These are phyloP conservation scores for Pholiota microspora DNA, from an alignment of 768 basidiomycete species.

Conservation along the genomic window DNA sequence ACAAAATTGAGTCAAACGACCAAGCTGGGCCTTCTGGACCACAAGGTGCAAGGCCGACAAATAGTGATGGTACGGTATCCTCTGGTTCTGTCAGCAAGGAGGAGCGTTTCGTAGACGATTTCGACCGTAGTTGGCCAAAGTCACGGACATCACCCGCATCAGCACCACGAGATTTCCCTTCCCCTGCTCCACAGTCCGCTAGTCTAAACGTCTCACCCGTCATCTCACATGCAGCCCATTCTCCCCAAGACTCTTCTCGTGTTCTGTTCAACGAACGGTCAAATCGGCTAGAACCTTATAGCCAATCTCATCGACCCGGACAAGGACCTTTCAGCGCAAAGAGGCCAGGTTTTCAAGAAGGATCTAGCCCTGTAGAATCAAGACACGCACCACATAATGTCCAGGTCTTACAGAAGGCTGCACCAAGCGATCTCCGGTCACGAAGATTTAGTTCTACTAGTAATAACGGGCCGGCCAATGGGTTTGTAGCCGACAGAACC, in stretches of 20 bases:
- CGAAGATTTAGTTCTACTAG: conserved; percentile 34
- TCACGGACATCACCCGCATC: conserved; percentile 49
- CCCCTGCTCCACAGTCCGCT: conserved; percentile 20
- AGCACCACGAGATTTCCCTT: conserved; percentile 39
- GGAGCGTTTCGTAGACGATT: conserved; percentile 91
- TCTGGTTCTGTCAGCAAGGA: conserved; percentile 68
- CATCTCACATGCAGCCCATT: conserved; percentile 35
- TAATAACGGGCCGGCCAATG: conserved; percentile 24
- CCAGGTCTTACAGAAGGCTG: conserved; percentile 62
- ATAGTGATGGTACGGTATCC: conserved; percentile 22
- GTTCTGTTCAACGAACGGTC: conserved; percentile 95
- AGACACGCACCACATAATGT: conserved; percentile 41
- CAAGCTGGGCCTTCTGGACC: conserved; percentile 22
- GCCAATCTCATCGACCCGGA: conserved; percentile 42
- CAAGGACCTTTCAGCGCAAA: conserved; percentile 41
- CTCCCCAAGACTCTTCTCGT: conserved; percentile 59
- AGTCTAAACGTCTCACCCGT: conserved; percentile 30
- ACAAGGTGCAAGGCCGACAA: conserved; percentile 2
- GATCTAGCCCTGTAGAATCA: conserved; percentile 35
- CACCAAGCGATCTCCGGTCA: conserved; percentile 25
- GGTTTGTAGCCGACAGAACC: conserved; percentile 19
- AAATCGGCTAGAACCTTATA: conserved; percentile 86
- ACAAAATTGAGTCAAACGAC: conserved; percentile 67
- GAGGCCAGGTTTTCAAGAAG: conserved; percentile 44
- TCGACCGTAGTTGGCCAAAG: conserved; percentile 95